Conservation (phyloP, 2,329 filamentous ascomycete species). For the Fusarium brevicatenulatum region DNA sequence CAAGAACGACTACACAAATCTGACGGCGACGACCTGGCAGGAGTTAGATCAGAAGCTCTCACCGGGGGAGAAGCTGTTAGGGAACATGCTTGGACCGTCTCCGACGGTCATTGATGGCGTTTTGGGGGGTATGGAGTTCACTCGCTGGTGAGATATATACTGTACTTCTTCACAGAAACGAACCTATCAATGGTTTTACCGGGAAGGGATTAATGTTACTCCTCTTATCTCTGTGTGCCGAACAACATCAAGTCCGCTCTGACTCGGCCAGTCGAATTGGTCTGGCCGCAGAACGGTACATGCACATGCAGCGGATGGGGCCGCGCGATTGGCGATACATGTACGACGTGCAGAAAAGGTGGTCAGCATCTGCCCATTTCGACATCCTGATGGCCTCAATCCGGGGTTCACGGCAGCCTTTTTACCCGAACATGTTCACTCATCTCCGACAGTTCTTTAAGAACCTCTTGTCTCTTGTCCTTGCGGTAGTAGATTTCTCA, state of each 20-base stretch:
- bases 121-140: too few species aligned
- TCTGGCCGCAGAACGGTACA: background rate
- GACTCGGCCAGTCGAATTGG: background rate
- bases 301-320: background rate
- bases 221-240: background rate
- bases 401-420: background rate
- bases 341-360: constrained; percentile 7
- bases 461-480: fast-evolving
- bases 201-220: background rate
- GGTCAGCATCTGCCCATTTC: constrained; percentile 19
- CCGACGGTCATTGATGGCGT: fast-evolving
- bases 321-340: background rate
- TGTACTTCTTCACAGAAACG: background rate
- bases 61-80: fast-evolving
- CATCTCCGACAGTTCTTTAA: background rate
- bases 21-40: fast-evolving
- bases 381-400: background rate
- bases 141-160: background rate
- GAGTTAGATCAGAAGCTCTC: background rate
- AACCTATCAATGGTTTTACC: too few species aligned
- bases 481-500: fast-evolving
- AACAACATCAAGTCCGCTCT: background rate
- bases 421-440: fast-evolving
- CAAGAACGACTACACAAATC: fast-evolving
- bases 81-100: background rate